A percentile compares a stretch with the other conserved stretches of the same genome.
phyloP scores from a whole-genome alignment of 1,139 yeast genomes.

The Blastobotrys illinoisensis region DNA sequence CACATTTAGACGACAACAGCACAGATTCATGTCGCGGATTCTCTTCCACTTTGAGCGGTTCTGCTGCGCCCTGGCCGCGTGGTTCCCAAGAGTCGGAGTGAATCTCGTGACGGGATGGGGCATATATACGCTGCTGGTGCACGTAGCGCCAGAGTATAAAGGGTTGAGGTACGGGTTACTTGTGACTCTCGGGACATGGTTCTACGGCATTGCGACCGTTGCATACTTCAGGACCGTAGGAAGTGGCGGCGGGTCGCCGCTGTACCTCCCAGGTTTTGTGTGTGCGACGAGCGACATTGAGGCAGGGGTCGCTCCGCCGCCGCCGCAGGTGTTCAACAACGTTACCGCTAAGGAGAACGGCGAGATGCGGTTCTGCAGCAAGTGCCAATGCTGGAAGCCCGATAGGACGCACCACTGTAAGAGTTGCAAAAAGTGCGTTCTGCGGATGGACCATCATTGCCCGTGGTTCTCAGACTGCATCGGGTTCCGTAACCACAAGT shows the following conservation, averaged over 20 bases:
- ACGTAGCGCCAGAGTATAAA: conserved; percentile 26
- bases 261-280: conserved; percentile 31
- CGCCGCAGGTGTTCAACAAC: conserved; percentile 33
- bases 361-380: conserved; percentile 56
- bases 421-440: conserved; percentile 34
- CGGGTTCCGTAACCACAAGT: conserved; percentile 76
- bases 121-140: conserved; percentile 38
- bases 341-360: conserved; percentile 42
- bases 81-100: conserved; percentile 59
- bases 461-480: conserved; percentile 95
- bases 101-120: conserved; percentile 55
- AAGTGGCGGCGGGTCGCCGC: conserved; percentile 50
- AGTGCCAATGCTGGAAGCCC: conserved; percentile 86
- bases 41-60: conserved; percentile 23
- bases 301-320: conserved; percentile 29
- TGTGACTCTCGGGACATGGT: conserved; percentile 24
- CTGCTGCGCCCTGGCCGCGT: conserved; percentile 46
- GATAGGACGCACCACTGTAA: conserved; percentile 55
- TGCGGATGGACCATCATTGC: conserved; percentile 73
- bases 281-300: conserved; percentile 21
- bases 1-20: background rate
- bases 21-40: conserved; percentile 5
- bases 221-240: conserved; percentile 52
- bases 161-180: conserved; percentile 18
- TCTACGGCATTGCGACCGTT: conserved; percentile 29